These are phyloP conservation scores for Paratinospora sagittata DNA, from an alignment of 164 flowering plant species.

Conservation along the genomic window DNA sequence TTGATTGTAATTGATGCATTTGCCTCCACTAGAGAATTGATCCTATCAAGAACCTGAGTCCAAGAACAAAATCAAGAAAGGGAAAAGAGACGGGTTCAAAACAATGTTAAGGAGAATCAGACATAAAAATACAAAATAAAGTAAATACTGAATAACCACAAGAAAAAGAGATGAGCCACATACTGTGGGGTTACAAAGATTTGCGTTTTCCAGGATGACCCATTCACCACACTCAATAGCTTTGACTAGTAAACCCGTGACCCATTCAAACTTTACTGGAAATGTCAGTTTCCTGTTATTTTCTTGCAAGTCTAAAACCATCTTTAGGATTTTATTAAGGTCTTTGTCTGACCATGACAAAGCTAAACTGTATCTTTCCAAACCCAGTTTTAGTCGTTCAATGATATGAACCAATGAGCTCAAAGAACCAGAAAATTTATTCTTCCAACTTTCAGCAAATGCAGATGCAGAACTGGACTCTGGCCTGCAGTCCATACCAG, in stretches of 20 bases:
- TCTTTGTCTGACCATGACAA: slow-evolving; percentile 50
- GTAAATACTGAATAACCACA: not conserved
- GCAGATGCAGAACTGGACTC: slow-evolving; percentile 22
- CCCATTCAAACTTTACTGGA: slow-evolving; percentile 93
- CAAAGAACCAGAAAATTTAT: slow-evolving; percentile 27
- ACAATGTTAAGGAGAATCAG: not conserved
- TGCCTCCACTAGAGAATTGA: slow-evolving; percentile 91
- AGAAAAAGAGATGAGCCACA: slow-evolving; percentile 10
- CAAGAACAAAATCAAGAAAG: not conserved
- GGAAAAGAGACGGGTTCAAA: not conserved
- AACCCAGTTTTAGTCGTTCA: slow-evolving; percentile 34
- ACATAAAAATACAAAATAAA: not conserved
- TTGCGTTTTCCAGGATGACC: slow-evolving; percentile 94
- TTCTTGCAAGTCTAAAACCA: slow-evolving; percentile 45
- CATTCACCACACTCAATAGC: slow-evolving; percentile 95
- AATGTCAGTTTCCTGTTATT: slow-evolving; percentile 25
- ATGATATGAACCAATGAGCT: slow-evolving; percentile 46
- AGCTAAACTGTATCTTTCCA: slow-evolving; percentile 24
- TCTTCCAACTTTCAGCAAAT: slow-evolving; percentile 29
- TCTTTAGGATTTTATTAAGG: slow-evolving; percentile 33
- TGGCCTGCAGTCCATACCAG: slow-evolving; percentile 25
- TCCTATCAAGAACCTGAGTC: slow-evolving; percentile 87
- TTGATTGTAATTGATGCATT: slow-evolving; percentile 75
- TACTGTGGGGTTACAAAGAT: slow-evolving; percentile 96
- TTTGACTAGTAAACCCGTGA: slow-evolving; percentile 63